Conservation (phyloP, 345 rosid genomes). For the Rubroshorea leprosula region DNA sequence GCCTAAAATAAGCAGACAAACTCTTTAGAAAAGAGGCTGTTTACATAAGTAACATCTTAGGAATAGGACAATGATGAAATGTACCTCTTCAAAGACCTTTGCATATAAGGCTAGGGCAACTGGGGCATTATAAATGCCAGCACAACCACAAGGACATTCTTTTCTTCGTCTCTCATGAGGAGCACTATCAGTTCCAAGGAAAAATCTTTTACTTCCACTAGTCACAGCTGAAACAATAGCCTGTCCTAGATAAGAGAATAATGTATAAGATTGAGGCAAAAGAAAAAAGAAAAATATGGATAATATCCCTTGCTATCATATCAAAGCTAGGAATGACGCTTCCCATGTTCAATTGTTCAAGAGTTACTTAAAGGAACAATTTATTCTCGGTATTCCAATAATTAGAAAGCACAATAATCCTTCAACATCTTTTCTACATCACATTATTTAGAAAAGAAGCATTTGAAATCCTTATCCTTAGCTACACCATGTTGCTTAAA, state of each 20-base stretch:
- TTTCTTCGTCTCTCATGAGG: slow-evolving; percentile 80
- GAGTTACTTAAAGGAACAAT: too few species aligned
- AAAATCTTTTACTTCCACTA: slow-evolving; percentile 75
- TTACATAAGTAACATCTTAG: too few species aligned
- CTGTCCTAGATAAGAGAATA: slow-evolving; percentile 45
- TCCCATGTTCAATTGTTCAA: too few species aligned
- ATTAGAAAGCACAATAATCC: too few species aligned
- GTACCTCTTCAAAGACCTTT: slow-evolving; percentile 79
- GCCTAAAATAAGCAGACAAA: slow-evolving; percentile 43
- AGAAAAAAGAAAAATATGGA: neutral
- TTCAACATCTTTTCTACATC: too few species aligned
- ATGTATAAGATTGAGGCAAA: slow-evolving; percentile 9
- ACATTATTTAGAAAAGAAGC: too few species aligned
- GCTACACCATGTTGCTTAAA: too few species aligned
- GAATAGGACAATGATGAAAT: slow-evolving; percentile 11
- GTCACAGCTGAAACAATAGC: slow-evolving; percentile 90
- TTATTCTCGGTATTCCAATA: too few species aligned
- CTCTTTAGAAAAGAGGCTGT: neutral
- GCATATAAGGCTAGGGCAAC: slow-evolving; percentile 63
- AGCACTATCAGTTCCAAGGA: slow-evolving; percentile 99
- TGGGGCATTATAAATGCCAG: slow-evolving; percentile 81
- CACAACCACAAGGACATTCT: slow-evolving; percentile 88
- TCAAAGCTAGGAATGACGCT: neutral
- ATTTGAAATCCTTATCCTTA: too few species aligned
- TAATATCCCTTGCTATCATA: neutral